Evolutionary conservation across 2,329 filamentous ascomycete species (phyloP), one percentile per base, ranked within the genome.

Genomic region (Fusarium praegraminearum): DNA sequence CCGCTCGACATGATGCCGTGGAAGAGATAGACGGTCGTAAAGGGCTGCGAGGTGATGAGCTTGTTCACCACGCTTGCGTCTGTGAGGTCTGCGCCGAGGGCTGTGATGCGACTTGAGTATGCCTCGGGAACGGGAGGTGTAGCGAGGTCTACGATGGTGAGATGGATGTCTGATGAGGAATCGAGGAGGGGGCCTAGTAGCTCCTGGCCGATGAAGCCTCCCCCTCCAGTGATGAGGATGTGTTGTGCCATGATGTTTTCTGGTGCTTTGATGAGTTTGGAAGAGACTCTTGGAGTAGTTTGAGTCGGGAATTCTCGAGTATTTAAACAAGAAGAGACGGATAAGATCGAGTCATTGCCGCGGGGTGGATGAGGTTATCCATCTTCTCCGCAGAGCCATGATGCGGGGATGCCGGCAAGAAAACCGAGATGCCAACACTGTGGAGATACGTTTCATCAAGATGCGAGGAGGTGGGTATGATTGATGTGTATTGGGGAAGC

Each of bases 1-100:
- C 87, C 87, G 24, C 84, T 83, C 1, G 86, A 89, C 88, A 90
- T 90, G 78, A 90, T 87, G 44, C 88, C 88, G 72, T 90, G 88
- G 60, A 90, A 84, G 47, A 89, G 82, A 74, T 88, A 90, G 43
- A 87, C 82, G 12, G 82, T 80, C 36, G 84, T 78, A 15, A 84
- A 79, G 12, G 65, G 72, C 1, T 72, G 66, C 2, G 73, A 65
- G 2, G 72, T 59, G 38, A 82, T 70, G 16, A 82, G 74, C 3
- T 67, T 57, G 0, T 73, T 51, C 4, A 80, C 64, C 2, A 61
- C 55, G 7, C 46, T 50, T 1, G 66, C 55, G 1, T 70, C 62
- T 4, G 62, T 75, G 32, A 78, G 62, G 30, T 78, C 76, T 5
- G 75, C 72, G 16, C 68, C 67, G 50, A 76, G 40, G 18, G 69